Conservation (phyloP, 768 basidiomycete genomes). For the Hericium erinaceus region DNA sequence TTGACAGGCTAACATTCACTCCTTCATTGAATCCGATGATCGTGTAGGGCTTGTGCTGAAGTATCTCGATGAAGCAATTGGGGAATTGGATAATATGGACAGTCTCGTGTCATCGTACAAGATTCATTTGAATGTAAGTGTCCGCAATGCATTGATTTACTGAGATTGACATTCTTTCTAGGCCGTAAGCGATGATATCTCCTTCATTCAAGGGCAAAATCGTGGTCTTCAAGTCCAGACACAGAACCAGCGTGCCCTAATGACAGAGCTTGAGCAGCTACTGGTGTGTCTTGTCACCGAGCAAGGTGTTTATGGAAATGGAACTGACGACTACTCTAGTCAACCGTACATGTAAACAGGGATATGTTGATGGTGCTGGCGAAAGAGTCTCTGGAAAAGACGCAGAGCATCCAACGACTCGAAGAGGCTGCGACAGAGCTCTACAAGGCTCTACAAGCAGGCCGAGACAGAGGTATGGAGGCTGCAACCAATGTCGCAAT, state of each 20-base stretch:
- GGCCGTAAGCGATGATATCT: slow-evolving; percentile 94
- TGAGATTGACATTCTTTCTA: slow-evolving; percentile 23
- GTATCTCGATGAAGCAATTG: slow-evolving; percentile 80
- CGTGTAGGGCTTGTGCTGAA: slow-evolving; percentile 78
- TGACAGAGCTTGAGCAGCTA: slow-evolving; percentile 81
- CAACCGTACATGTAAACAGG: slow-evolving; percentile 89
- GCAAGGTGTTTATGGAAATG: not conserved
- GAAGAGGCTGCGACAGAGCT: slow-evolving; percentile 80
- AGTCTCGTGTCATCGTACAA: slow-evolving; percentile 87
- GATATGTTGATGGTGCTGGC: slow-evolving; percentile 67
- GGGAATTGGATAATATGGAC: slow-evolving; percentile 87
- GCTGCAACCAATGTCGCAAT: too few relatives aligned
- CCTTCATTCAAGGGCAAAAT: slow-evolving; percentile 92
- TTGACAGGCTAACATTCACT: slow-evolving; percentile 87
- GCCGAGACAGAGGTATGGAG: slow-evolving; percentile 70
- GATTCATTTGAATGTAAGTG: slow-evolving; percentile 85
- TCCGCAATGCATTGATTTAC: not conserved
- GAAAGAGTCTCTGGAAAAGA: slow-evolving; percentile 83
- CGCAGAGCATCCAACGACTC: slow-evolving; percentile 62
- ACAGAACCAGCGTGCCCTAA: slow-evolving; percentile 82
- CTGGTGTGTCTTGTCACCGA: slow-evolving; percentile 35
- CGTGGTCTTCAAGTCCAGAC: slow-evolving; percentile 95
- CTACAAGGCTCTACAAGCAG: slow-evolving; percentile 92
- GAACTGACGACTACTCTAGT: slow-evolving; percentile 32
- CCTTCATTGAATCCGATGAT: slow-evolving; percentile 94